Conservation (phyloP, 805 yeast genomes). For the Candida pini region DNA sequence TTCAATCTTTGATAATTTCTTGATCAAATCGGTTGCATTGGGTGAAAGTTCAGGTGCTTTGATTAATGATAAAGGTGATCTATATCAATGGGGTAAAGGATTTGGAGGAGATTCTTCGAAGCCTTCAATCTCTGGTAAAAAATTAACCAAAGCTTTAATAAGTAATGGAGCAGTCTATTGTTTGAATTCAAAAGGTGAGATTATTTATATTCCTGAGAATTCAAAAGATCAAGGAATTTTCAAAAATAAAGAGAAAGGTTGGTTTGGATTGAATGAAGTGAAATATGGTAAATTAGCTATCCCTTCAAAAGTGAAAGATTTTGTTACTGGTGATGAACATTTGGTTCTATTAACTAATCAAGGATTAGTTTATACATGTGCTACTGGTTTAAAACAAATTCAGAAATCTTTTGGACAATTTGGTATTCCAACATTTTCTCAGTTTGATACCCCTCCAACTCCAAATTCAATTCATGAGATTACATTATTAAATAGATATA, state of each 20-base stretch:
- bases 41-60: conserved; percentile 48
- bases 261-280: conserved; percentile 11
- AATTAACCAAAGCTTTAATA: conserved; percentile 37
- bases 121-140: conserved; percentile 41
- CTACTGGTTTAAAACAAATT: conserved; percentile 47
- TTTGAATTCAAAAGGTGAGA: conserved; percentile 42
- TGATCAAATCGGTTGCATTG: conserved; percentile 51
- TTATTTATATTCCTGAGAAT: conserved; percentile 30
- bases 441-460: conserved; percentile 50
- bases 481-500: conserved; percentile 46
- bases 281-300: conserved; percentile 13
- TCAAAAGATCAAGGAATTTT: conserved; percentile 15
- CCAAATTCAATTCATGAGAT: conserved; percentile 49
- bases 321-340: conserved; percentile 62
- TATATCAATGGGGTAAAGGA: conserved; percentile 65
- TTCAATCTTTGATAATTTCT: conserved; percentile 55
- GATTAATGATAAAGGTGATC: conserved; percentile 61
- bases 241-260: conserved; percentile 5
- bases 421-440: conserved; percentile 72
- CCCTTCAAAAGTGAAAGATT: conserved; percentile 29
- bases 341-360: conserved; percentile 52
- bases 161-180: conserved; percentile 54
- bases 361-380: conserved; percentile 58
- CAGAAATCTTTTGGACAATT: conserved; percentile 66
- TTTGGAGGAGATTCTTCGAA: conserved; percentile 21